These are phyloP conservation scores for Colletotrichum cordylinicola DNA, from an alignment of 2,329 filamentous ascomycete genomes.

Conservation along the genomic window DNA sequence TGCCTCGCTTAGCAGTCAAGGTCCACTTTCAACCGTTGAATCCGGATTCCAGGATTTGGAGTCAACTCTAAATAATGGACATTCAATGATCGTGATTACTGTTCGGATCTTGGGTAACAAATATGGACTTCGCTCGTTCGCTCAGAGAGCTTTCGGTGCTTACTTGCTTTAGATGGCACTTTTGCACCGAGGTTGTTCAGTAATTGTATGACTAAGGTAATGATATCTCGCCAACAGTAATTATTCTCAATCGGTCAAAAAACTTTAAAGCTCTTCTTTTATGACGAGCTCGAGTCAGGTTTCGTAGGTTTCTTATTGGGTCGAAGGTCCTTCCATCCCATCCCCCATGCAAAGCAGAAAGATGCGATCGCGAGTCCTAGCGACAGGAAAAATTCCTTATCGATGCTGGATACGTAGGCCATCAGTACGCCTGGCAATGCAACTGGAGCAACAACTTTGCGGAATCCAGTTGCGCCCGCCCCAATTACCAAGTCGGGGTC, in stretches of 20 bases:
- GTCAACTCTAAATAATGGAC: background rate
- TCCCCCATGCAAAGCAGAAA: conserved; percentile 44
- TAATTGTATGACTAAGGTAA: background rate
- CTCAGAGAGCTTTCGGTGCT: background rate
- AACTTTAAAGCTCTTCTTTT: background rate
- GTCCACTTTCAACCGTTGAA: background rate
- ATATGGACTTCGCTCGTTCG: background rate
- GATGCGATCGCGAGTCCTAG: conserved; percentile 32
- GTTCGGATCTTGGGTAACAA: background rate
- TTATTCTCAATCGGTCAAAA: background rate
- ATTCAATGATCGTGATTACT: background rate
- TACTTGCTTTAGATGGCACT: background rate
- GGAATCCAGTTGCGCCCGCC: conserved; percentile 48
- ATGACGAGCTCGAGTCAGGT: background rate
- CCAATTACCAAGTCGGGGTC: conserved; percentile 36
- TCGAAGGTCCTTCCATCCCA: conserved; percentile 52
- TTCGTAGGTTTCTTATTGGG: conserved; percentile 30
- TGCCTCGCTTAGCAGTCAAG: background rate
- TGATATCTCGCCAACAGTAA: background rate
- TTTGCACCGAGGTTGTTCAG: background rate
- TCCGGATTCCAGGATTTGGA: background rate
- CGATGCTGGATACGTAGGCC: conserved; percentile 43
- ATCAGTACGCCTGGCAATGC: conserved; percentile 40
- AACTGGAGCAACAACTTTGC: conserved; percentile 31
- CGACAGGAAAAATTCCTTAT: conserved; percentile 32